Conservation (phyloP, 2,329 filamentous ascomycete genomes). For the Coccinonectria pachysandricola region DNA sequence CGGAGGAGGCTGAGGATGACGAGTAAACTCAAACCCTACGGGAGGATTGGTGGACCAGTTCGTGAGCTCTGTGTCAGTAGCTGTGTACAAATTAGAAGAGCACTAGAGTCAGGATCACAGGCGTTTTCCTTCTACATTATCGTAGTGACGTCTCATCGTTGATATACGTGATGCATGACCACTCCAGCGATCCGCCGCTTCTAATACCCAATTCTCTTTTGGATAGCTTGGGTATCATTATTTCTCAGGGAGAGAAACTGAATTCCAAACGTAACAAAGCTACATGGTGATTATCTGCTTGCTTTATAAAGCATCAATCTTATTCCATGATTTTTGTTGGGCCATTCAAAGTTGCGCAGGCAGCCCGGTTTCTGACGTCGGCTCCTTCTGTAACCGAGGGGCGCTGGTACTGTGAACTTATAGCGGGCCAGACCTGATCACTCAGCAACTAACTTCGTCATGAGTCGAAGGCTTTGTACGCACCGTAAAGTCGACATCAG, state of each 20-base stretch:
- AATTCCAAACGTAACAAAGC: too few species aligned
- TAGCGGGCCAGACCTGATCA: constrained; percentile 7
- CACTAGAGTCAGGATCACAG: constrained; percentile 20
- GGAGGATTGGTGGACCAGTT: too few species aligned
- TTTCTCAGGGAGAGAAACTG: constrained; percentile 1
- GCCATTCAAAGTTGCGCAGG: too few species aligned
- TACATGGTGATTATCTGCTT: too few species aligned
- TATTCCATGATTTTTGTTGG: background rate
- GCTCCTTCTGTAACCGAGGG: constrained; percentile 10
- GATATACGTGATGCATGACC: constrained; percentile 4
- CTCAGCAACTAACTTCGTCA: constrained; percentile 2
- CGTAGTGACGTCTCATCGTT: constrained; percentile 1
- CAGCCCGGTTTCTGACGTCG: constrained; percentile 12
- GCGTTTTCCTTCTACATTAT: constrained; percentile 9
- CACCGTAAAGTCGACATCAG: constrained; percentile 3
- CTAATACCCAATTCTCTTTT: too few species aligned
- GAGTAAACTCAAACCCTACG: too few species aligned
- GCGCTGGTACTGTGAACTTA: too few species aligned
- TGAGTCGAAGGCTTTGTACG: constrained; percentile 2
- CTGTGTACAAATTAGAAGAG: constrained; percentile 24
- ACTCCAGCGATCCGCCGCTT: too few species aligned
- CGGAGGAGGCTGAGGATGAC: constrained; percentile 45
- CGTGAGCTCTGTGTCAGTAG: constrained; percentile 20
- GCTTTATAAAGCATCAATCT: constrained; percentile 4
- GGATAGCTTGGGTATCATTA: background rate